phyloP scores from a whole-genome alignment of 768 basidiomycete species.

The Fomitopsis serialis region DNA sequence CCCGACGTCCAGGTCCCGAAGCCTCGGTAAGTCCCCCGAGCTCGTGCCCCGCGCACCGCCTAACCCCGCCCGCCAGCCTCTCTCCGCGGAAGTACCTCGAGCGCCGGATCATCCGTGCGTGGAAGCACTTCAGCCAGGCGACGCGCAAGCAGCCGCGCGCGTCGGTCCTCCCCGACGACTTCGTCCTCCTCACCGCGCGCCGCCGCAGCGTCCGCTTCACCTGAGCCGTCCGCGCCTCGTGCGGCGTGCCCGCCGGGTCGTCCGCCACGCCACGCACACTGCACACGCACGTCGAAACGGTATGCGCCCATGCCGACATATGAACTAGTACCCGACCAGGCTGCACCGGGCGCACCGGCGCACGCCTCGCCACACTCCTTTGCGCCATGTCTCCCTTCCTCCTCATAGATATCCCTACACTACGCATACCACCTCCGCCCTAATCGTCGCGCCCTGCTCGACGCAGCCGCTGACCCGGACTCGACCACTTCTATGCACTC shows the following conservation, averaged over 20 bases:
- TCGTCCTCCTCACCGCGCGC: slow-evolving; percentile 53
- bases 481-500: background rate
- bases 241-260: background rate
- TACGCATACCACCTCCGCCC: background rate
- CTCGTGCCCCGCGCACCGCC: background rate
- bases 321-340: background rate
- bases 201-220: slow-evolving; percentile 45
- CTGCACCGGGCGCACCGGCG: background rate
- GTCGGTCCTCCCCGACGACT: slow-evolving; percentile 53
- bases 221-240: slow-evolving; percentile 13
- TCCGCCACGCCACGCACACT: background rate
- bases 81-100: slow-evolving; percentile 45
- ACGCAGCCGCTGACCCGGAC: background rate
- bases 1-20: slow-evolving; percentile 1
- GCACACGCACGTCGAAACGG: no score
- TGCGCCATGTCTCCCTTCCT: background rate
- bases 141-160: slow-evolving; percentile 47
- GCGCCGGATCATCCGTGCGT: slow-evolving; percentile 52
- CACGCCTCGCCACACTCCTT: background rate
- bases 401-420: background rate
- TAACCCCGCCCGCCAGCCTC: slow-evolving; percentile 6
- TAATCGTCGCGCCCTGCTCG: background rate
- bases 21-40: slow-evolving; percentile 1
- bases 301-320: background rate
- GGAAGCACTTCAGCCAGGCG: slow-evolving; percentile 55